phyloP scores from a whole-genome alignment of 2,329 filamentous ascomycete genomes.

The Botrytis hyacinthi region DNA sequence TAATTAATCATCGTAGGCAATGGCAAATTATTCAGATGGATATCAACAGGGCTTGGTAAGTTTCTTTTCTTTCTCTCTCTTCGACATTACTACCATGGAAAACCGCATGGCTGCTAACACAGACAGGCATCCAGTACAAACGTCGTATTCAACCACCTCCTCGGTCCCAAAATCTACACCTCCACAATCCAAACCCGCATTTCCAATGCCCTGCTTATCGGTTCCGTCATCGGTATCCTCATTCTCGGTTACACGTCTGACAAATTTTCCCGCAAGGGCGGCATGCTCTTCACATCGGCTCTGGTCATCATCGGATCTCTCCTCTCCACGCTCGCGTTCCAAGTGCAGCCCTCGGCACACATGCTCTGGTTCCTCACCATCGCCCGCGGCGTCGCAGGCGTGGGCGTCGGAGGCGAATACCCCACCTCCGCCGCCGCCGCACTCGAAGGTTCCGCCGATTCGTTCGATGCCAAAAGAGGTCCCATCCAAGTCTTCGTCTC shows the following conservation, averaged over 20 bases:
- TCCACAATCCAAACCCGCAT: conserved; percentile 37
- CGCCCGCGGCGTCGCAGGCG: conserved; percentile 41
- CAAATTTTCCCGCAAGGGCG: conserved; percentile 38
- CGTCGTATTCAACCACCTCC: conserved; percentile 38
- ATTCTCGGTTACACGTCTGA: conserved; percentile 39
- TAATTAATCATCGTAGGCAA: conserved; percentile 2
- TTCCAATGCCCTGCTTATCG: conserved; percentile 39
- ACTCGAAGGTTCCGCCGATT: conserved; percentile 40
- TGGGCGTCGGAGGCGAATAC: conserved; percentile 43
- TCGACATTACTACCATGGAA: background rate
- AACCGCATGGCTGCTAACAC: background rate
- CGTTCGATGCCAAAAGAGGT: conserved; percentile 15
- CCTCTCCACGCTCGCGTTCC: conserved; percentile 27
- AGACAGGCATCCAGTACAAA: conserved; percentile 37
- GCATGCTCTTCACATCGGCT: conserved; percentile 38
- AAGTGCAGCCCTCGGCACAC: conserved; percentile 35
- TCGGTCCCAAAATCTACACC: conserved; percentile 36
- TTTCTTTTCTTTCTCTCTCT: background rate
- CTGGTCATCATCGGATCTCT: conserved; percentile 39
- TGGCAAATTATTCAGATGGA: conserved; percentile 19
- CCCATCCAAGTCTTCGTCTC: conserved; percentile 17
- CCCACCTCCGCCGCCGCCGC: conserved; percentile 42
- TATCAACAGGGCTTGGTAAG: conserved; percentile 18
- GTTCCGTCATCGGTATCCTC: conserved; percentile 39
- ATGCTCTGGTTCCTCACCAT: conserved; percentile 43